Base-by-base conservation (phyloP, 306 rosid species). In the Fagus crenata region DNA sequence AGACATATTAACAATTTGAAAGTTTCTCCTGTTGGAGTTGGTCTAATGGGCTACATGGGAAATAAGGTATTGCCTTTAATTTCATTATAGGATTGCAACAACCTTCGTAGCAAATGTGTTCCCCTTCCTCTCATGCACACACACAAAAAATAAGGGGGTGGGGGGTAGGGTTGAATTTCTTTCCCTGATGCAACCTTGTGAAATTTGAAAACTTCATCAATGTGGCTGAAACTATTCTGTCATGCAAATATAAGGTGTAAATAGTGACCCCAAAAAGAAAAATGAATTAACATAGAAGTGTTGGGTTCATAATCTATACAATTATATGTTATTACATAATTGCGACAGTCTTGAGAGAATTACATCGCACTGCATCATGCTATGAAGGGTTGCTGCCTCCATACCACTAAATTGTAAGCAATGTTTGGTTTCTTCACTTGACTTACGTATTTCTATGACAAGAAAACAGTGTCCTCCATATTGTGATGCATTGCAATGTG, bases 1-100 rank as follows among this genome's bases (percentile, higher is more conserved):
- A 90, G 99, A 63, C 99, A 87, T 72, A 61, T 95, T 1, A 95
- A 95, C 76, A 90, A 90, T 83, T 72, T 95, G 91, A 84, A 82
- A 78, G 99, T 95, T 79, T 92, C 93, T 17, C 92, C 93, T 1
- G 99, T 95, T 84, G 99, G 99, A 55, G 89, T 90, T 86, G 99
- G 99, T 75, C 87, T 92, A 40, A 92, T 95, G 99, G 99, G 99
- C 31, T 95, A 90, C 92, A 88, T 95, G 93, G 99, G 99, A 88
- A 95, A 95, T 86, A 95, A 95, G 98, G 98, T 94, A 89, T 31
- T 69, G 36, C 73, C 70, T 53, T 1, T 22, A 63, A 36, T 74
- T 75, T 72, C 72, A 55, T 76, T 53, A 68, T 74, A 28, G 13
- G 65, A 69, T 18, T 75, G 73, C 61, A 42, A 72, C 69, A 77